Evolutionary conservation across 1,139 yeast genomes (phyloP).

Genomic region (Cylindricascospora bacillispora): DNA sequence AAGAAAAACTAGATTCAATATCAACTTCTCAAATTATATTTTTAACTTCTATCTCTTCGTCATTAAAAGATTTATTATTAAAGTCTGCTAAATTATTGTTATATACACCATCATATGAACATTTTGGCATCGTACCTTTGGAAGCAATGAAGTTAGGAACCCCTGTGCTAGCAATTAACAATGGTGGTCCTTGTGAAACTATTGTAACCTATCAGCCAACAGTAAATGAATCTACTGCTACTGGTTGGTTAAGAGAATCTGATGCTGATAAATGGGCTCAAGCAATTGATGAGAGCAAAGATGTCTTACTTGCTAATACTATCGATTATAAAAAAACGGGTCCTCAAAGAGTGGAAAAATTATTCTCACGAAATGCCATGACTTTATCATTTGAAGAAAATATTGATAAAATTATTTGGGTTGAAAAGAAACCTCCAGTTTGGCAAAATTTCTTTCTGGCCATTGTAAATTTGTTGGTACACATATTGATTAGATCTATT

Average conservation of each 20-base stretch:
- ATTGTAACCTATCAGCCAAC: constrained; percentile 33
- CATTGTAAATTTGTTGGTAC: constrained; percentile 8
- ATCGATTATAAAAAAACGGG: constrained; percentile 38
- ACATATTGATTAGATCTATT: constrained; percentile 8
- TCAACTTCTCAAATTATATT: constrained; percentile 42
- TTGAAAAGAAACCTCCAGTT: constrained; percentile 8
- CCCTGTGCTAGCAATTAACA: constrained; percentile 75
- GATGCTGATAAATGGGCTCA: constrained; percentile 51
- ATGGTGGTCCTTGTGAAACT: constrained; percentile 91
- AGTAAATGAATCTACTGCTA: constrained; percentile 36
- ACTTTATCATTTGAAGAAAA: constrained; percentile 37
- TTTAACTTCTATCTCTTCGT: constrained; percentile 64
- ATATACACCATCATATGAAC: constrained; percentile 87
- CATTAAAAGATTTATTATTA: constrained; percentile 53
- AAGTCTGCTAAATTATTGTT: constrained; percentile 46
- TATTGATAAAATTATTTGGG: constrained; percentile 20
- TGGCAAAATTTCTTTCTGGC: constrained; percentile 13
- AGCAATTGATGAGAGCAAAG: constrained; percentile 35
- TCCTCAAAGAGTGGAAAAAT: constrained; percentile 33
- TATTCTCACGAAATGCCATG: constrained; percentile 54
- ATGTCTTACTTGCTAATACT: constrained; percentile 25
- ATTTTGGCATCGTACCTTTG: constrained; percentile 94
- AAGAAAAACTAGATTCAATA: constrained; percentile 4
- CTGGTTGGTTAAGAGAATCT: constrained; percentile 65
- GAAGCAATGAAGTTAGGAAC: constrained; percentile 82